Evolutionary conservation across 2,329 filamentous ascomycete genomes (phyloP).

Genomic region (Colletotrichum horii): DNA sequence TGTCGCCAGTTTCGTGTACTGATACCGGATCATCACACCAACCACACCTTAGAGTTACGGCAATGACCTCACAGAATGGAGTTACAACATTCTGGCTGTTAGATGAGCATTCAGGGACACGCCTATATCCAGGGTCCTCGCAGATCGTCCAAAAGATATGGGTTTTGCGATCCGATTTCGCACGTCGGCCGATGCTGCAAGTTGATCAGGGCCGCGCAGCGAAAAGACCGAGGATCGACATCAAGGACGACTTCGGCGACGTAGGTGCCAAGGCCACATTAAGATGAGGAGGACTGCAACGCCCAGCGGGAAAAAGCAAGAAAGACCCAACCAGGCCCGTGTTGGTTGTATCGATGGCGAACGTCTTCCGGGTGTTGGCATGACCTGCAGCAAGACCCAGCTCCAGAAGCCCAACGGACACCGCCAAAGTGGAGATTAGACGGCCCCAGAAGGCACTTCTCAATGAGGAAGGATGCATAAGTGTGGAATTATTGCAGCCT

Average conservation of each 20-base stretch:
- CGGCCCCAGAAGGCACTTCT: background rate
- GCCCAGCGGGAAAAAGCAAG: background rate
- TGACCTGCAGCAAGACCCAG: slow-evolving; percentile 7
- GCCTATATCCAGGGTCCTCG: background rate
- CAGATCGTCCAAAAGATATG: background rate
- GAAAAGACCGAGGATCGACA: background rate
- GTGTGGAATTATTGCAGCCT: background rate
- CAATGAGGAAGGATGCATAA: background rate
- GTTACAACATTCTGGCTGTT: background rate
- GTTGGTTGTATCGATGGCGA: background rate
- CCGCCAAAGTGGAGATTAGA: background rate
- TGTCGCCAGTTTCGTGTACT: background rate
- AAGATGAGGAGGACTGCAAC: background rate
- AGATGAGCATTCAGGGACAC: background rate
- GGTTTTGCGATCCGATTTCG: background rate
- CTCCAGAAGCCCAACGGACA: background rate
- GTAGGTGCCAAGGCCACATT: background rate
- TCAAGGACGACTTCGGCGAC: background rate
- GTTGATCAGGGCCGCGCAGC: background rate
- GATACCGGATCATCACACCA: background rate
- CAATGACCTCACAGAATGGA: background rate
- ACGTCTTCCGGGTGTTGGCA: background rate
- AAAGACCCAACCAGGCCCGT: background rate
- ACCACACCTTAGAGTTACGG: background rate
- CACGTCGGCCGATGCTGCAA: background rate